Evolutionary conservation across 1,284 basidiomycete species (phyloP).

Genomic region (Volvariella volvacea): DNA sequence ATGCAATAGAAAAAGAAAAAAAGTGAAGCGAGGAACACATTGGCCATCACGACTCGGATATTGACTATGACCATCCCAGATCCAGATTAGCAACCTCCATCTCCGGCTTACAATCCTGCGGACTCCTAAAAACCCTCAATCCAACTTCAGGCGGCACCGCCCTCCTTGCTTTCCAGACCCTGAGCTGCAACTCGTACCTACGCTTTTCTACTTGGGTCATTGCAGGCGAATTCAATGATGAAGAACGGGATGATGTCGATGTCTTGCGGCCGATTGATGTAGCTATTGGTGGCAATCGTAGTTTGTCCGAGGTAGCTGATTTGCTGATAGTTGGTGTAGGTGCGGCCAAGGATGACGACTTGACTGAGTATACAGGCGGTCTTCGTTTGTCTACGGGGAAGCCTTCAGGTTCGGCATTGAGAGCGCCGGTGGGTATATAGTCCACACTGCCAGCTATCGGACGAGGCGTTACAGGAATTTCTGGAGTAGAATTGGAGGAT

Average conservation of each 20-base stretch:
- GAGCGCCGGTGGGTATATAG: not conserved
- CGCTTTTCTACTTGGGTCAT: constrained; percentile 33
- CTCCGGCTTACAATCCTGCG: constrained; percentile 57
- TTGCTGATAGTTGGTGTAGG: constrained; percentile 5
- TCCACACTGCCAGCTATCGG: not conserved
- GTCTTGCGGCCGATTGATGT: not conserved
- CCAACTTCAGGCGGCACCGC: constrained; percentile 47
- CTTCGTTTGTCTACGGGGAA: not conserved
- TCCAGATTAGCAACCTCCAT: constrained; percentile 25
- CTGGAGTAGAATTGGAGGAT: not conserved
- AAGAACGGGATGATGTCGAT: not conserved
- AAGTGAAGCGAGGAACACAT: too few species aligned
- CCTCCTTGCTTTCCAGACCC: constrained; percentile 53
- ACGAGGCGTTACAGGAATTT: not conserved
- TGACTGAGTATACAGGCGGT: not conserved
- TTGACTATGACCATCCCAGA: not conserved
- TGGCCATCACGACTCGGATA: too few species aligned
- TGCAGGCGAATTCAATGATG: constrained; percentile 7
- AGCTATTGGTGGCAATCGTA: not conserved
- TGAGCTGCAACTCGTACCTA: constrained; percentile 47
- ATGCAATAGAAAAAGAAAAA: too few species aligned
- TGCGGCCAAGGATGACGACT: not conserved
- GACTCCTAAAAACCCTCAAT: constrained; percentile 59
- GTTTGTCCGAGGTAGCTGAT: not conserved
- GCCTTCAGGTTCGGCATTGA: not conserved